Evolutionary conservation across 2,329 filamentous ascomycete species (phyloP).

Genomic region (Diaporthe sp.): DNA sequence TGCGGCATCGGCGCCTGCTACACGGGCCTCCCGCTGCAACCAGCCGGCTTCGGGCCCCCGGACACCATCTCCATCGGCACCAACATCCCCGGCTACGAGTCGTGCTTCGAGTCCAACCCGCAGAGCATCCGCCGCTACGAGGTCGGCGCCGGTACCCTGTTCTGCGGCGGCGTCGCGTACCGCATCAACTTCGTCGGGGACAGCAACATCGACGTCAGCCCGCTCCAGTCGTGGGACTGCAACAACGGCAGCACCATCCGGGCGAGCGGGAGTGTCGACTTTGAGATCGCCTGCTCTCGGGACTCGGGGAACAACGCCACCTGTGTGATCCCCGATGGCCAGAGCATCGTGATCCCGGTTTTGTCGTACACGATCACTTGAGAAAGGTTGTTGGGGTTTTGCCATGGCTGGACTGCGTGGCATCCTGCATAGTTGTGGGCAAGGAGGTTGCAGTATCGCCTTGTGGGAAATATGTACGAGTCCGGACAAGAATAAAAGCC

Average conservation of each 20-base stretch:
- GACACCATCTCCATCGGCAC: constrained; percentile 32
- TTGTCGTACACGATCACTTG: constrained; percentile 33
- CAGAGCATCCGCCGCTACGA: constrained; percentile 34
- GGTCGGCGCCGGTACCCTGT: constrained; percentile 24
- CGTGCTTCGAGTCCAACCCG: constrained; percentile 38
- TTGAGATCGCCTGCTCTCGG: constrained; percentile 24
- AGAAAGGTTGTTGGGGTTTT: rapidly evolving
- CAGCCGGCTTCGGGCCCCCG: constrained; percentile 35
- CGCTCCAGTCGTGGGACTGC: constrained; percentile 22
- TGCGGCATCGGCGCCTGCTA: constrained; percentile 28
- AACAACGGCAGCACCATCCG: constrained; percentile 33
- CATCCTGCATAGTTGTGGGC: rapidly evolving
- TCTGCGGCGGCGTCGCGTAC: constrained; percentile 35
- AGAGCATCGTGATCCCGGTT: constrained; percentile 31
- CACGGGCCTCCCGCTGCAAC: constrained; percentile 35
- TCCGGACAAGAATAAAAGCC: background rate
- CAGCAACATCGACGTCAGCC: constrained; percentile 32
- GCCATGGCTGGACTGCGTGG: background rate
- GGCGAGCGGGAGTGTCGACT: constrained; percentile 34
- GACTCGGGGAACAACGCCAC: constrained; percentile 31
- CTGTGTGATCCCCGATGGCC: background rate
- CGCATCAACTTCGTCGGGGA: constrained; percentile 20
- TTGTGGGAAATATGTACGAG: background rate
- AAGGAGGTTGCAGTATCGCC: background rate
- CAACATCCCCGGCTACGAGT: constrained; percentile 14